Percentiles rank a stretch among this genome's conserved stretches.
Evolutionary conservation across 192 early-diverging fungal genomes (phyloP).

Genomic region (Mortierella hygrophila): DNA sequence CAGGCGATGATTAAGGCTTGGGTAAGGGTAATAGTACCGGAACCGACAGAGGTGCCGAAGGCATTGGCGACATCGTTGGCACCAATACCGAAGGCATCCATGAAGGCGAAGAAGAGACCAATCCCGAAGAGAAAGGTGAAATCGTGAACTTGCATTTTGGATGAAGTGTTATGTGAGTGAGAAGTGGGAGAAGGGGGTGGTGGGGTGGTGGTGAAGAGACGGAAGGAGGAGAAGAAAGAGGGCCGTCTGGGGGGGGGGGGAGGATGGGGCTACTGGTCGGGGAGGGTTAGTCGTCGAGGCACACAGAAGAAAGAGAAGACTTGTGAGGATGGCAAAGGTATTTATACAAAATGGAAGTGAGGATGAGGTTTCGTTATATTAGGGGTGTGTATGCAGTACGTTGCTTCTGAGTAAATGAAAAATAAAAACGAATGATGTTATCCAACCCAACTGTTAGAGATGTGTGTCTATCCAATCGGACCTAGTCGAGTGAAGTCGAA

Average conservation of each 20-base stretch:
- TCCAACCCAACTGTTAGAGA: no score
- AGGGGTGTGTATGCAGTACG: no score
- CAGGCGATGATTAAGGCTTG: conserved; percentile 84
- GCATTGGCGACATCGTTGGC: conserved; percentile 94
- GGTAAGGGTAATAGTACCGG: conserved; percentile 78
- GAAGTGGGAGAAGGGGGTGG: neutral
- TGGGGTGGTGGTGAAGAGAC: neutral
- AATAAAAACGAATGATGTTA: no score
- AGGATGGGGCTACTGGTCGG: neutral
- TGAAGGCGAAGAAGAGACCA: conserved; percentile 70
- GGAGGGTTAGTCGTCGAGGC: neutral
- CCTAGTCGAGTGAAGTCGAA: no score
- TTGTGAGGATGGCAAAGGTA: neutral
- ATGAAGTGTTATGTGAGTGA: neutral
- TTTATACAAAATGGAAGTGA: neutral
- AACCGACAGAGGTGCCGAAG: conserved; percentile 88
- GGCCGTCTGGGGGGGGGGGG: neutral
- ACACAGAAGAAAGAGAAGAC: neutral
- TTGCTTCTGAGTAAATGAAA: no score
- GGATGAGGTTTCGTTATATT: no score
- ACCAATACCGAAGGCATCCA: conserved; percentile 84
- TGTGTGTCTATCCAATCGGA: no score
- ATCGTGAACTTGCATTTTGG: conserved; percentile 57
- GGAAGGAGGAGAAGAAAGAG: neutral
- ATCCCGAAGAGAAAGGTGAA: conserved; percentile 75